Conservation (phyloP, 306 rosid genomes). For the Quercus gilva region DNA sequence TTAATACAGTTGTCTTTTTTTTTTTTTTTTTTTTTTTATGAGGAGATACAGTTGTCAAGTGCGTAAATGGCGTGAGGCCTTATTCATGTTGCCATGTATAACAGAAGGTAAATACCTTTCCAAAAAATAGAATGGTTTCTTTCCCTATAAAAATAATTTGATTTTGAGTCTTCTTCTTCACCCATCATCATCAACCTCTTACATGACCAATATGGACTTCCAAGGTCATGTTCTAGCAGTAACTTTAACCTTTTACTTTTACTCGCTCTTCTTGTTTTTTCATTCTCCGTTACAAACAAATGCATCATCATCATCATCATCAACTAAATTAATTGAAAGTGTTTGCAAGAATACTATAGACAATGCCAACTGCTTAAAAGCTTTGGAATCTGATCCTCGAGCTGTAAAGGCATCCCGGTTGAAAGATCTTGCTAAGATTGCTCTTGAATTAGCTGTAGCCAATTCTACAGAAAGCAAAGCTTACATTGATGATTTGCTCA, state of each 20-base stretch:
- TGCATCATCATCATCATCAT: background rate
- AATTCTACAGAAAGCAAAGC: background rate
- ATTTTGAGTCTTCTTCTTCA: too few species aligned
- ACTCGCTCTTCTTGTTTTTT: background rate
- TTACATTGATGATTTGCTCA: background rate
- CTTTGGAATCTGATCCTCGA: conserved; percentile 9
- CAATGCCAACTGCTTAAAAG: conserved; percentile 6
- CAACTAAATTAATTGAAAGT: background rate
- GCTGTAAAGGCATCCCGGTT: background rate
- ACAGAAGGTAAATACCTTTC: too few species aligned
- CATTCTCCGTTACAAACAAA: background rate
- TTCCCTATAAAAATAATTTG: too few species aligned
- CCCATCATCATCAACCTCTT: too few species aligned
- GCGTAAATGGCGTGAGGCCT: too few species aligned
- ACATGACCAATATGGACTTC: background rate
- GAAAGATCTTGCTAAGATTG: conserved; percentile 7
- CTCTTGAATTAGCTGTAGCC: background rate
- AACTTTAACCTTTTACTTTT: background rate
- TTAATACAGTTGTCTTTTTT: too few species aligned
- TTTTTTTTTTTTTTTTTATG: too few species aligned
- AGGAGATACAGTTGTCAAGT: too few species aligned
- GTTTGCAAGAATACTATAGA: conserved; percentile 10
- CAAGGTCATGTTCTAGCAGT: background rate
- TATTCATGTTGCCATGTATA: too few species aligned
- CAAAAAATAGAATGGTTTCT: too few species aligned